Percentiles rank a stretch among this genome's conserved stretches.
Evolutionary conservation across 2,329 filamentous ascomycete species (phyloP).

Genomic region (Colletotrichum noveboracense): DNA sequence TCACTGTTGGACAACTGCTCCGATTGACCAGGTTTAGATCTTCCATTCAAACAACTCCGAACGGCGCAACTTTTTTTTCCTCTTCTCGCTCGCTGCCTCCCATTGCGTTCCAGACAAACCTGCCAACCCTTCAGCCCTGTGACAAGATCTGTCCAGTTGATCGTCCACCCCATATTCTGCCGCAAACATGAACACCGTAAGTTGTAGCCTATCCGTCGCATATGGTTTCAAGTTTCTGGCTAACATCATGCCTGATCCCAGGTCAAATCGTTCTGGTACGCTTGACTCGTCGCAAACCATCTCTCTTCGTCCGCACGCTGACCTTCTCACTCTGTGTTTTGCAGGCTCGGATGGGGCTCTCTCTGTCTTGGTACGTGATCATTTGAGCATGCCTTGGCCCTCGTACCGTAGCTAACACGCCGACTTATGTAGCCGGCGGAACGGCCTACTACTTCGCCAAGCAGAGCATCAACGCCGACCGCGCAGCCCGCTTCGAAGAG

Average conservation of each 20-base stretch:
- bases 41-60: neutral
- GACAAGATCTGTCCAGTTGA: neutral
- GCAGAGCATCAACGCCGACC: slow-evolving; percentile 89
- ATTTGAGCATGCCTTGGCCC: neutral
- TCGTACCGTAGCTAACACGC: slow-evolving; percentile 3
- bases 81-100: neutral
- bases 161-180: slow-evolving; percentile 9
- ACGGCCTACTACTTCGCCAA: slow-evolving; percentile 97
- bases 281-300: slow-evolving; percentile 11
- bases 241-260: slow-evolving; percentile 33
- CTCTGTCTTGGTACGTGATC: slow-evolving; percentile 75
- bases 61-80: neutral
- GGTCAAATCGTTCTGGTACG: slow-evolving; percentile 72
- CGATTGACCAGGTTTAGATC: slow-evolving; percentile 8
- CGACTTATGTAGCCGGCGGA: slow-evolving; percentile 69
- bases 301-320: slow-evolving; percentile 7
- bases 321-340: slow-evolving; percentile 9
- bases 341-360: slow-evolving; percentile 89
- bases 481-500: slow-evolving; percentile 73
- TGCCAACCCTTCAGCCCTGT: neutral
- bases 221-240: slow-evolving; percentile 18
- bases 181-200: slow-evolving; percentile 60
- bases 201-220: slow-evolving; percentile 27
- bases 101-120: neutral
- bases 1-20: neutral